A percentile compares a stretch with the other conserved stretches of the same genome.
Conservation (phyloP, 345 rosid species). For the Gossypium bickii region DNA sequence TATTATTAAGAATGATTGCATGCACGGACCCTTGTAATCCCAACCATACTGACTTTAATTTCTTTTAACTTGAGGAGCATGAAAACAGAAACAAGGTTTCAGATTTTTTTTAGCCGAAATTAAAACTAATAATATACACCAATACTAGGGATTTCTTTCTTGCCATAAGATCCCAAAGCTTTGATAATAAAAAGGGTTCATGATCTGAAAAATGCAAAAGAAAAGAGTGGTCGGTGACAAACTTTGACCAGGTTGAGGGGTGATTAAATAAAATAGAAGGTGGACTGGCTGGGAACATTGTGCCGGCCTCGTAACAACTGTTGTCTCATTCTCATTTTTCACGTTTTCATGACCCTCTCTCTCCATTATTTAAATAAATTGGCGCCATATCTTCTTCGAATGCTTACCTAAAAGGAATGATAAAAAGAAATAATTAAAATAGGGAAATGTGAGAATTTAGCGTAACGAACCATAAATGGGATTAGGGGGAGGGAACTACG, state of each 20-base stretch:
- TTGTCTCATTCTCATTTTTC: constrained; percentile 25
- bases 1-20: too few relatives aligned
- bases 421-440: constrained; percentile 15
- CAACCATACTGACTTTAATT: too few relatives aligned
- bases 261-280: neutral
- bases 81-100: too few relatives aligned
- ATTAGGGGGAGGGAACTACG: constrained; percentile 32
- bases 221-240: constrained; percentile 18
- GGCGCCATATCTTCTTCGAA: neutral
- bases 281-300: neutral
- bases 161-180: too few relatives aligned
- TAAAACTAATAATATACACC: too few relatives aligned
- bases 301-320: constrained; percentile 24
- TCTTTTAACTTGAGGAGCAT: too few relatives aligned
- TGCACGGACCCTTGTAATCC: too few relatives aligned
- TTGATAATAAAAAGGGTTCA: too few relatives aligned
- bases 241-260: constrained; percentile 20
- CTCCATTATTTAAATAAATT: neutral
- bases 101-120: too few relatives aligned
- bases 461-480: constrained; percentile 87
- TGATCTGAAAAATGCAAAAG: too few relatives aligned
- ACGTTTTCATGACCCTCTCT: neutral
- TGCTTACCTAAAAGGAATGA: neutral
- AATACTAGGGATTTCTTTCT: too few relatives aligned
- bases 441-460: constrained; percentile 89